Base-by-base conservation (phyloP, 192 early-diverging fungal genomes). In the Mortierella hygrophila region DNA sequence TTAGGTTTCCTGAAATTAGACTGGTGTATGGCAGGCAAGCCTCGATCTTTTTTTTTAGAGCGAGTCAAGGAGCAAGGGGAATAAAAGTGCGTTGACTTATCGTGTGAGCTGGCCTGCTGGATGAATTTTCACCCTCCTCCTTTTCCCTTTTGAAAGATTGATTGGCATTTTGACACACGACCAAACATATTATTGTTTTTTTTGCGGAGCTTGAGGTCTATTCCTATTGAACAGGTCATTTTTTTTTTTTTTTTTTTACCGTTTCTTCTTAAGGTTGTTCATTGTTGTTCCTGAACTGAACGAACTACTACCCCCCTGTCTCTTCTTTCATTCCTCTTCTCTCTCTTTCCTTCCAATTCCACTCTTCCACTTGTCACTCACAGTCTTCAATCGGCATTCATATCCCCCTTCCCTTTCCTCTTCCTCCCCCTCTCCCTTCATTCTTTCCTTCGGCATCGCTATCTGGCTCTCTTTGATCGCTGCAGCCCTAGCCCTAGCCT, bases 261-360 rank as follows among this genome's bases (percentile, higher is more conserved):
- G 41, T 9, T 2, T 15, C 44, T 52, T 46, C 18, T 4, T n/a
- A 9, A 44, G 4, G 3, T 42, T 42, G 21, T 23, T 42, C 3
- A 23, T 46, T 15, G 32, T 38, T 38, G 29, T 69, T 32, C 68
- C 68, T 69, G 11, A 37, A 38, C 32, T 32, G 32, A 29, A 32
- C 23, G 1, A n/a, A 29, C n/a, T 6, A 10, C 71, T 35, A 35
- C 35, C 35, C 35, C 42, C 20, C 42, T 77, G 44, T 46, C 44
- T 46, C 11, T 11, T 13, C 11, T 13, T 44, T 13, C 13, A 2
- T 46, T 13, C 7, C 42, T 44, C 42, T 44, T 44, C 11, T 46
- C 54, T 60, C 40, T 63, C 55, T 35, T 68, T 65, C 41, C 72
- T 72, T 47, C 15, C 35, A 35, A 35, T 72, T 72, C 40, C 69